Percentiles rank a stretch among this genome's conserved stretches.
These are phyloP conservation scores for Cryptosporidium sp. DNA, from an alignment of 169 alveolate species.

Conservation along the genomic window DNA sequence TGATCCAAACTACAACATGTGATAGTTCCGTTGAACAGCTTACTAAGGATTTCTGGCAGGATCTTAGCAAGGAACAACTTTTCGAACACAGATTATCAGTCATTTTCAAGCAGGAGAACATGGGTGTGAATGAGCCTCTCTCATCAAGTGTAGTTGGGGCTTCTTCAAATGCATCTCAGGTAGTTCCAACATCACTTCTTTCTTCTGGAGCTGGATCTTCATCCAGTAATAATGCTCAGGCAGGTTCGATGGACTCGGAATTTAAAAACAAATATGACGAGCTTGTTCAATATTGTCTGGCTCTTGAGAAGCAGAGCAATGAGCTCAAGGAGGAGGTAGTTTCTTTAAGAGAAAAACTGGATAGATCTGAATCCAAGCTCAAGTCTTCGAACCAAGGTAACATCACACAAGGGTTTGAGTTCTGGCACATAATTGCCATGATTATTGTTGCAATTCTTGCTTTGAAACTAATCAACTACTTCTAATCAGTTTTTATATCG, in stretches of 20 bases:
- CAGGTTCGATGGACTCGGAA: constrained; percentile 76
- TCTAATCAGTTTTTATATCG: constrained; percentile 19
- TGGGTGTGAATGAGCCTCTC: constrained; percentile 82
- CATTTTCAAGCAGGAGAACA: constrained; percentile 83
- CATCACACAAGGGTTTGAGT: constrained; percentile 67
- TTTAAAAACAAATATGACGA: constrained; percentile 84
- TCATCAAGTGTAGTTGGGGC: constrained; percentile 77
- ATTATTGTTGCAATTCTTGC: constrained; percentile 73
- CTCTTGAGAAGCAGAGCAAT: constrained; percentile 85
- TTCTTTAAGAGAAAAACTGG: constrained; percentile 41
- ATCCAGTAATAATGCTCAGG: constrained; percentile 79
- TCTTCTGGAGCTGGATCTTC: constrained; percentile 32
- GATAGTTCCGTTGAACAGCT: constrained; percentile 83
- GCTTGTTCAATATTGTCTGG: constrained; percentile 86
- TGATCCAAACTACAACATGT: constrained; percentile 83
- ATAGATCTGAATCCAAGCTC: constrained; percentile 36
- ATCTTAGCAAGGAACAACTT: constrained; percentile 83
- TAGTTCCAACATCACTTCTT: background rate
- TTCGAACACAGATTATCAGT: constrained; percentile 88
- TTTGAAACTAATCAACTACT: constrained; percentile 66
- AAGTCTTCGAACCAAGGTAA: constrained; percentile 24
- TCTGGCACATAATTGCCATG: constrained; percentile 65
- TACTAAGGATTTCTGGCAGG: constrained; percentile 87
- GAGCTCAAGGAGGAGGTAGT: constrained; percentile 65
- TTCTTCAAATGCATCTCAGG: constrained; percentile 14